Evolutionary conservation across 257 asterid species (phyloP).

Genomic region (Leonotis leonurus): DNA sequence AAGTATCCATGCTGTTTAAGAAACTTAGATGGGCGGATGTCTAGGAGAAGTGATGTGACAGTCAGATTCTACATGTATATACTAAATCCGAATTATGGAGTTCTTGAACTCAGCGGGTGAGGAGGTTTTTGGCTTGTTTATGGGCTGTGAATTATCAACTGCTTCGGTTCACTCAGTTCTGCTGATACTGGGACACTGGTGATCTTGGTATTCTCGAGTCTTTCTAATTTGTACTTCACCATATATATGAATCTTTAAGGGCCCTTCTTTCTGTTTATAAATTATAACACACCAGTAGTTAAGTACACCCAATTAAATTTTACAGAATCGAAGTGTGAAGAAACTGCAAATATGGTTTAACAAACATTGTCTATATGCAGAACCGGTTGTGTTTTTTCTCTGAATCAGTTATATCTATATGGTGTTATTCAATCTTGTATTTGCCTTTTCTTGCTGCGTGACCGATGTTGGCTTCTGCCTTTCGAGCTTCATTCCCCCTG

Average conservation of each 20-base stretch:
- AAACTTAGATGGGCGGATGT: not conserved
- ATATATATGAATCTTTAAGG: not conserved
- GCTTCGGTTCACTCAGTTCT: not conserved
- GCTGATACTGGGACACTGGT: not conserved
- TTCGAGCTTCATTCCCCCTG: too few species aligned
- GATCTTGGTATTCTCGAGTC: not conserved
- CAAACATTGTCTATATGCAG: too few species aligned
- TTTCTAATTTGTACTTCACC: not conserved
- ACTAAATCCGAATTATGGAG: not conserved
- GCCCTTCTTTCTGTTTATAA: not conserved
- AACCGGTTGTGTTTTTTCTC: not conserved
- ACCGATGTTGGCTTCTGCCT: not conserved
- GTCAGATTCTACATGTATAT: too few species aligned
- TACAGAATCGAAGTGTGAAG: not conserved
- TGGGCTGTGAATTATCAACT: not conserved
- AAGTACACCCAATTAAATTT: not conserved
- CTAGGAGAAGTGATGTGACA: not conserved
- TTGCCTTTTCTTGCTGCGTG: not conserved
- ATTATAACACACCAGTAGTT: not conserved
- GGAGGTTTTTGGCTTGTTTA: not conserved
- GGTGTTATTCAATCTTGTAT: not conserved
- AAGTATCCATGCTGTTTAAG: not conserved
- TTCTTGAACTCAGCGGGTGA: not conserved
- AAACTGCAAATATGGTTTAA: not conserved
- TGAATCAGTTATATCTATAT: not conserved